Percentiles rank a stretch among this genome's conserved stretches.
Conservation (phyloP, 768 basidiomycete genomes). For the Suillus placidus region DNA sequence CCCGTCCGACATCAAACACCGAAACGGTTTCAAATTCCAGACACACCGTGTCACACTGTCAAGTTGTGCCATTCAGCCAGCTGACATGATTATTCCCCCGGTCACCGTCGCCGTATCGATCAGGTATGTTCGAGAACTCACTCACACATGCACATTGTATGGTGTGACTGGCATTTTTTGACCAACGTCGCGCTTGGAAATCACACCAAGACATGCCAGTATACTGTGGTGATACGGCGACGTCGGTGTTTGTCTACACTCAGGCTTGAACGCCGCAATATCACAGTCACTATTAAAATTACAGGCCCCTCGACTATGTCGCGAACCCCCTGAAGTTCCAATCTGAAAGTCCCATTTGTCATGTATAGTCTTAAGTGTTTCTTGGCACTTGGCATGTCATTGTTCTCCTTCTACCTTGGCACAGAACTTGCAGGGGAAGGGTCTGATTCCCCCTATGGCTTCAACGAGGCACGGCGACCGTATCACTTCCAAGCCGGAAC, state of each 20-base stretch:
- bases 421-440: background rate
- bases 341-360: background rate
- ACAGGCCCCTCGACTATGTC: background rate
- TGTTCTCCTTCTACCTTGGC: background rate
- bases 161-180: background rate
- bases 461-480: background rate
- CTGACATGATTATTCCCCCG: background rate
- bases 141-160: background rate
- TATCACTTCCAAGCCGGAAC: background rate
- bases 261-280: background rate
- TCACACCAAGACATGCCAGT: background rate
- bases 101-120: background rate
- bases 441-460: background rate
- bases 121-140: background rate
- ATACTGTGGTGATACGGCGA: background rate
- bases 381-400: background rate
- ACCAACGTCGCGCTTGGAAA: background rate
- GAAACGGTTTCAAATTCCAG: background rate
- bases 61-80: background rate
- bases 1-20: background rate
- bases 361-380: background rate
- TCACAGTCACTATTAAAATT: background rate
- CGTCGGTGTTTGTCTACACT: background rate
- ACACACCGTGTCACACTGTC: background rate
- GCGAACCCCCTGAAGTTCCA: background rate